phyloP scores from a whole-genome alignment of 371 early-diverging fungal genomes.

The Mucor indicus region DNA sequence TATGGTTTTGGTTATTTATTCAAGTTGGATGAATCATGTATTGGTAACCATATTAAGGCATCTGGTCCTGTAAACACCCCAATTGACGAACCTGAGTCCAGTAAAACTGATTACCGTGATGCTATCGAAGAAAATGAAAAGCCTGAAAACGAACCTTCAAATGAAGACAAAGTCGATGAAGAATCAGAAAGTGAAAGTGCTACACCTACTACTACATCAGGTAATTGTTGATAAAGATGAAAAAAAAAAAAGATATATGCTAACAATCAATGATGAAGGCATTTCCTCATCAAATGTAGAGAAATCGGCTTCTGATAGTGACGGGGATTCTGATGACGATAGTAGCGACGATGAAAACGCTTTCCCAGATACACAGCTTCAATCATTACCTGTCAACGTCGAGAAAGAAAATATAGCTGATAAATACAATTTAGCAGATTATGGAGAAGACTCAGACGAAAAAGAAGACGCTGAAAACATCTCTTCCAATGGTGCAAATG shows the following conservation, averaged over 20 bases:
- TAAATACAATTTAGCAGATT: constrained; percentile 73
- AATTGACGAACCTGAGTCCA: constrained; percentile 12
- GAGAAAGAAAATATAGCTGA: constrained; percentile 24
- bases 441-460: constrained; percentile 59
- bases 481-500: neutral
- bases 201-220: neutral
- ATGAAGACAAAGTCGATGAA: neutral
- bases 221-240: too few relatives aligned
- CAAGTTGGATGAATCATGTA: constrained; percentile 77
- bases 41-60: constrained; percentile 62
- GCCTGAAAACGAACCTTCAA: constrained; percentile 1
- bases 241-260: neutral
- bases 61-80: neutral
- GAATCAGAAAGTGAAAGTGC: constrained; percentile 1
- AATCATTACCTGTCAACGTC: constrained; percentile 12
- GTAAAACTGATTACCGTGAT: constrained; percentile 5
- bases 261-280: neutral
- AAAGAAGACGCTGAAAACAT: constrained; percentile 4
- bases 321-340: constrained; percentile 32
- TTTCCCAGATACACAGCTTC: constrained; percentile 63
- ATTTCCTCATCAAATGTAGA: neutral
- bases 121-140: constrained; percentile 9
- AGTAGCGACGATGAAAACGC: constrained; percentile 41
- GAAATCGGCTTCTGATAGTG: constrained; percentile 10
- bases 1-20: constrained; percentile 98